Evolutionary conservation across 805 yeast genomes (phyloP), one percentile per base, ranked within the genome.

Genomic region (Saccharomycopsis oosterbeekiorum): DNA sequence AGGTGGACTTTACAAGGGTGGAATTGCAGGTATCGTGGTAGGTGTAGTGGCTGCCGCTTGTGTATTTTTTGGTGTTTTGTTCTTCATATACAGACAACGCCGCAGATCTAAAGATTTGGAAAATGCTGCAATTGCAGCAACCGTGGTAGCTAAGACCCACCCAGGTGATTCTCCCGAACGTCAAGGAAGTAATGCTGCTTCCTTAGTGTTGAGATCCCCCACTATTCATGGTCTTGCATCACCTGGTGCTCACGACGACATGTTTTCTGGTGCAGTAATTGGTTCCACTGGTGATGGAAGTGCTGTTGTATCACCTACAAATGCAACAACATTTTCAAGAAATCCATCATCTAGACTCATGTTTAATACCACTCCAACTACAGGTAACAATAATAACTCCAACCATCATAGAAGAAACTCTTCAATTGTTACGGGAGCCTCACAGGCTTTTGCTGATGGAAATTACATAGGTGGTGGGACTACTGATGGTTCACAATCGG

Each of bases 281-380:
- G 66, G 66, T 4, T 60, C 65, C 14, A 64, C 65, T 8, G 66
- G 66, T 15, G 65, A 60, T 41, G 63, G 60, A 19, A 59, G 60
- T 40, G 37, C 57, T n/a, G 41, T 41, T 3, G 41, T 42, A 14
- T 57, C 58, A 1, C 54, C 60, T 24, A 59, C 60, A 39, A 36
- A 24, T n/a, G 36, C 40, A n/a, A 41, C 24, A 21, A 51, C 41
- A 39, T 63, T 60, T 53, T 60, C 64, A 11, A 56, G 64, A 53
- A 61, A 63, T 47, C 59, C 61, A 34, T 58, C 60, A 12, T 59
- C 66, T 14, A 55, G 64, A 55, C 55, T 57, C 41, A 58, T 55
- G 37, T 57, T 19, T 37, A 40, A 29, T 10, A 53, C 55, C 24
- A 59, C 43, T n/a, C 40, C 40, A 15, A 58, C 51, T 14, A 51